Conservation (phyloP, 306 rosid species). For the Prunus dulcis region DNA sequence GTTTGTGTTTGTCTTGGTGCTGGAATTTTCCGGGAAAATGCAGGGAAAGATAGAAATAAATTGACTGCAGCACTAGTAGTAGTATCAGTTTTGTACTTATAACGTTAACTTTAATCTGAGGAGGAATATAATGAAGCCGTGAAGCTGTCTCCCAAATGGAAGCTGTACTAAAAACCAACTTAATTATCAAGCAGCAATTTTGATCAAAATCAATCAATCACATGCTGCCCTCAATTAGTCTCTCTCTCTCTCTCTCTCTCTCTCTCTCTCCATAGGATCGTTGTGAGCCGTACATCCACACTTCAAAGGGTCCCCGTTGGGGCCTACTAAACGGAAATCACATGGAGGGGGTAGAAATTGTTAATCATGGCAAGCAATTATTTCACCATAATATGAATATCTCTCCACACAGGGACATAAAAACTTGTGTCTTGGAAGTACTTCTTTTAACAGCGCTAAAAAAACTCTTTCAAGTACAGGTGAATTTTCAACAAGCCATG, state of each 20-base stretch:
- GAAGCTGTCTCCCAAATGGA: conserved; percentile 63
- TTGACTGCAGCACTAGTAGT: not conserved
- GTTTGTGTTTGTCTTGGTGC: conserved; percentile 39
- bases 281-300: too few relatives aligned
- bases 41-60: conserved; percentile 15
- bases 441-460: not conserved
- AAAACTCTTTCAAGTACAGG: not conserved
- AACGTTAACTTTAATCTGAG: not conserved
- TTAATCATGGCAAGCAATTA: not conserved
- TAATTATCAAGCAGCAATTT: conserved; percentile 17
- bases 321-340: not conserved
- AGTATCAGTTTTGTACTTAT: too few relatives aligned
- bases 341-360: not conserved
- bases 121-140: conserved; percentile 23
- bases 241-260: not conserved
- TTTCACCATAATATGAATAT: not conserved
- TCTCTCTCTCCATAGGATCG: not conserved
- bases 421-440: too few relatives aligned
- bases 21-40: conserved; percentile 47
- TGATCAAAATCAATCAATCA: conserved; percentile 20
- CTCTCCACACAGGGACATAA: not conserved
- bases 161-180: conserved; percentile 30
- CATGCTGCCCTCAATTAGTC: not conserved
- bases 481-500: not conserved
- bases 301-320: not conserved